phyloP scores from a whole-genome alignment of 768 basidiomycete genomes.

The Postia placenta region DNA sequence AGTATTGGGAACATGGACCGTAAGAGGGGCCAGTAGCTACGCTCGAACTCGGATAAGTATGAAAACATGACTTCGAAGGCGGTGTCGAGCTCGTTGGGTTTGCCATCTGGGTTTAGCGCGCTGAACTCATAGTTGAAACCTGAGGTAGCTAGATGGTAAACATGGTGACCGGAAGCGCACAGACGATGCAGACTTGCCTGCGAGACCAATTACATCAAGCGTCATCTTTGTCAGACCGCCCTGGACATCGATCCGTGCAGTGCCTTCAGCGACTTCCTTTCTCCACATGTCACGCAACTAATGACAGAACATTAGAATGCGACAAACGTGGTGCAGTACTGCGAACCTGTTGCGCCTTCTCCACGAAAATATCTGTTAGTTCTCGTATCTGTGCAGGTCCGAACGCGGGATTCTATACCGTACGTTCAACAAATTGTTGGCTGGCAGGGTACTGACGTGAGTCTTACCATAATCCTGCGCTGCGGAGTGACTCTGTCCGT shows the following conservation, averaged over 20 bases:
- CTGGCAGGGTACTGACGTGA: too few relatives aligned
- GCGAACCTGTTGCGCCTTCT: conserved; percentile 45
- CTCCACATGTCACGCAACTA: conserved; percentile 10
- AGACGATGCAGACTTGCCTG: too few relatives aligned
- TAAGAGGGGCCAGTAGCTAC: conserved; percentile 3
- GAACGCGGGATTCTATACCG: conserved; percentile 66
- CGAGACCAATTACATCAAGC: conserved; percentile 2
- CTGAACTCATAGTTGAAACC: conserved; percentile 31
- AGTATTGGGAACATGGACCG: conserved; percentile 15
- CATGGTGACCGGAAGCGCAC: too few relatives aligned
- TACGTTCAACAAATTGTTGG: too few relatives aligned
- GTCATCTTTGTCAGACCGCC: conserved; percentile 25
- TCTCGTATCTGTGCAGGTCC: conserved; percentile 52
- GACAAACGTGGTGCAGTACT: background rate
- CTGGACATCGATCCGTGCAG: conserved; percentile 24
- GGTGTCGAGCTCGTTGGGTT: conserved; percentile 24
- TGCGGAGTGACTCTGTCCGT: too few relatives aligned
- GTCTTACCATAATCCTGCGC: too few relatives aligned
- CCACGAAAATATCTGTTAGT: conserved; percentile 49
- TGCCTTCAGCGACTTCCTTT: conserved; percentile 22
- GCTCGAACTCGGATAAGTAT: background rate
- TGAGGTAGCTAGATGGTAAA: conserved; percentile 2
- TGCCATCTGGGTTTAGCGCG: conserved; percentile 21
- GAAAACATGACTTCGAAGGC: conserved; percentile 24
- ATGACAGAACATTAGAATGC: background rate